Evolutionary conservation across 1,284 basidiomycete genomes (phyloP).

Genomic region (Ustilago hordei): DNA sequence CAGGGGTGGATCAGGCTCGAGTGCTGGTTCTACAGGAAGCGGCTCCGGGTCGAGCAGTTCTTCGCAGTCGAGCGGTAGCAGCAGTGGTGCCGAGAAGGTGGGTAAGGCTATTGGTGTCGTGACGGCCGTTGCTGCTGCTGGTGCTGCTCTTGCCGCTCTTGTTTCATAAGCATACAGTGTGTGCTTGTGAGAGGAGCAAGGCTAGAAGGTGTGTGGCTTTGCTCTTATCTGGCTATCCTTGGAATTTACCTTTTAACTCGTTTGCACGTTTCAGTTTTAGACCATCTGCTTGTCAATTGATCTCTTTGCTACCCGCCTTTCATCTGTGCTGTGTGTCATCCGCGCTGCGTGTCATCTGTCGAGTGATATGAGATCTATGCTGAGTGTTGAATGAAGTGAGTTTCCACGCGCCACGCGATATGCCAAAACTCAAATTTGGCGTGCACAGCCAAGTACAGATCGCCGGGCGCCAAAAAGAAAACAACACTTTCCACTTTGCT

Average conservation of each 20-base stretch:
- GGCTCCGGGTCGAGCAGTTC: neutral
- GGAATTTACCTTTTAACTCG: neutral
- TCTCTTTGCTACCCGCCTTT: neutral
- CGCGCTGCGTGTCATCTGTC: neutral
- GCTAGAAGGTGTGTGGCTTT: neutral
- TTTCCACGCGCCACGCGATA: slow-evolving; percentile 10
- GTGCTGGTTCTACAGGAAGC: slow-evolving; percentile 7
- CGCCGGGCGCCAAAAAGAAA: slow-evolving; percentile 2
- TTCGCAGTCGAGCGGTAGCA: slow-evolving; percentile 10
- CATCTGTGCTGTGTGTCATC: neutral
- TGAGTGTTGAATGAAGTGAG: neutral
- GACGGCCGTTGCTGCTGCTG: slow-evolving; percentile 23
- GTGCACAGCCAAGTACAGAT: slow-evolving; percentile 8
- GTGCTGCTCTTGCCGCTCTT: slow-evolving; percentile 26
- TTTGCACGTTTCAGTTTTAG: neutral
- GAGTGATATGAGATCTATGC: neutral
- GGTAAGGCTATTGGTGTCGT: slow-evolving; percentile 9
- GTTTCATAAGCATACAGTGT: slow-evolving; percentile 2
- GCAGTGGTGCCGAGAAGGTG: neutral
- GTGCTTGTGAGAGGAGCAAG: neutral
- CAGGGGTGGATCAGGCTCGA: slow-evolving; percentile 7
- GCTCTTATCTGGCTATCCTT: neutral
- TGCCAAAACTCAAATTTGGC: neutral
- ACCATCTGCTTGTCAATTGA: neutral
- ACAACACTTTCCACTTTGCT: slow-evolving; percentile 13